Evolutionary conservation across 148 eudicot species (phyloP).

Genomic region (Vaccinium macrocarpon): DNA sequence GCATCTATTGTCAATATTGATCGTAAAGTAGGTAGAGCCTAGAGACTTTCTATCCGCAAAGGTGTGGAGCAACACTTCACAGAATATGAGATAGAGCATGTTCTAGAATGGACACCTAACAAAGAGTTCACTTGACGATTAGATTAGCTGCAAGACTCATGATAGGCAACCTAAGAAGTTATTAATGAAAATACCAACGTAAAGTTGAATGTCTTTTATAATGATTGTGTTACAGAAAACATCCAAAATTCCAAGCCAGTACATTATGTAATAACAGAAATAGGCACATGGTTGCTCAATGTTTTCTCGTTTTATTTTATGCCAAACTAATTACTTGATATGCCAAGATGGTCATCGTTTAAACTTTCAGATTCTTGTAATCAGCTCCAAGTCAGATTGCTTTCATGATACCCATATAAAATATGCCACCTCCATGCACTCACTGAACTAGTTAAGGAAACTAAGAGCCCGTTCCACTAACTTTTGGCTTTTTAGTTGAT

Average conservation of each 20-base stretch:
- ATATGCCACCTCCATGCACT: neutral
- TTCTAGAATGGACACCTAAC: neutral
- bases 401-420: neutral
- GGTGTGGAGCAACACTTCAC: neutral
- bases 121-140: neutral
- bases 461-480: neutral
- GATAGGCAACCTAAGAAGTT: neutral
- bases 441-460: neutral
- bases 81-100: neutral
- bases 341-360: neutral
- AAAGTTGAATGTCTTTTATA: neutral
- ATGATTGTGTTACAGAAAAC: neutral
- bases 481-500: too few species aligned
- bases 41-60: neutral
- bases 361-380: neutral
- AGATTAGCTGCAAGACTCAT: neutral
- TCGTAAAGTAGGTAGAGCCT: neutral
- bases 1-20: neutral
- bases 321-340: neutral
- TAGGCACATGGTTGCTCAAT: neutral
- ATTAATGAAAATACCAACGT: neutral
- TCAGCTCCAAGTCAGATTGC: neutral
- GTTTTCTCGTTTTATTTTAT: neutral
- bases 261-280: neutral
- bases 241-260: neutral